These are phyloP conservation scores for Allantophomopsis cytisporea DNA, from an alignment of 2,329 filamentous ascomycete species.

Conservation along the genomic window DNA sequence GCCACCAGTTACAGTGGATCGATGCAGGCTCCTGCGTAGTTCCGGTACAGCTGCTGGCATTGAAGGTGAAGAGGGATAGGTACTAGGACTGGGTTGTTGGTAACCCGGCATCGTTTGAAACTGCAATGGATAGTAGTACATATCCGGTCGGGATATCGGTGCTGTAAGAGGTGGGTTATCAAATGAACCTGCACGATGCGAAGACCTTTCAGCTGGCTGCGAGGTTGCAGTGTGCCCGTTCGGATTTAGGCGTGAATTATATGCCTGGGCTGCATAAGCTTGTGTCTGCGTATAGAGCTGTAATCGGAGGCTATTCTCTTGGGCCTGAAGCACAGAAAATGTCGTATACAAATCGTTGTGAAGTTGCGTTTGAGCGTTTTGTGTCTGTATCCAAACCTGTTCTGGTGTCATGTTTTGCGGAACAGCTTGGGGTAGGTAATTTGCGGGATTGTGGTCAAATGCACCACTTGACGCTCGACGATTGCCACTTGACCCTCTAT, in stretches of 20 bases:
- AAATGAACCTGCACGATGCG: conserved; percentile 43
- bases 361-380: conserved; percentile 18
- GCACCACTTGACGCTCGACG: conserved; percentile 17
- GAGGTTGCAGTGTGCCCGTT: conserved; percentile 19
- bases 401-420: conserved; percentile 12
- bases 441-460: conserved; percentile 12
- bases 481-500: conserved; percentile 14
- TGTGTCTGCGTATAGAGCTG: conserved; percentile 33
- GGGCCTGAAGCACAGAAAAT: conserved; percentile 24
- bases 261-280: conserved; percentile 25
- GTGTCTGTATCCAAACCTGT: conserved; percentile 17
- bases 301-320: conserved; percentile 29
- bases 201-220: conserved; percentile 31
- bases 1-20: conserved; percentile 36
- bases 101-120: conserved; percentile 29
- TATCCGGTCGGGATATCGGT: conserved; percentile 36
- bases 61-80: conserved; percentile 43
- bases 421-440: conserved; percentile 8
- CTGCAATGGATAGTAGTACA: conserved; percentile 35
- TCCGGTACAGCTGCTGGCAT: conserved; percentile 30
- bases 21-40: conserved; percentile 41
- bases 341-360: conserved; percentile 22
- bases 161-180: conserved; percentile 47
- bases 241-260: conserved; percentile 20
- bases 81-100: conserved; percentile 32